These are phyloP conservation scores for Leptomonas pyrrhocoris DNA, from an alignment of 208 protist genomes.

Conservation along the genomic window DNA sequence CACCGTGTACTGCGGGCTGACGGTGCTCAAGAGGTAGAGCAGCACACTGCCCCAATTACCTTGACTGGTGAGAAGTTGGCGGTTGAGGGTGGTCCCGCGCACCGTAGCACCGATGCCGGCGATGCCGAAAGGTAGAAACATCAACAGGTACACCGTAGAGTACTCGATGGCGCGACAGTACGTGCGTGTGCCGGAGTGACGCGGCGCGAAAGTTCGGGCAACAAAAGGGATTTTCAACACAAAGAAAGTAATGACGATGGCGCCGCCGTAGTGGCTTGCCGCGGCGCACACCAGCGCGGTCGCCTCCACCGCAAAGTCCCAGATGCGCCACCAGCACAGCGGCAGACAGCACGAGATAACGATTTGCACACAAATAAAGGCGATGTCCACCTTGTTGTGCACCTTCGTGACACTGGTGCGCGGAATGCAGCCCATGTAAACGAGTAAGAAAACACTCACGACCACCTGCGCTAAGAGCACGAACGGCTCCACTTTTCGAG, in stretches of 20 bases:
- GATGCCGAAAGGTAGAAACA: conserved; percentile 57
- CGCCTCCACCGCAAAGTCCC: conserved; percentile 51
- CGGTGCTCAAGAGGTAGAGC: conserved; percentile 53
- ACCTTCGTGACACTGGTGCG: conserved; percentile 26
- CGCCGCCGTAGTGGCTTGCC: conserved; percentile 41
- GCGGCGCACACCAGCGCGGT: conserved; percentile 51
- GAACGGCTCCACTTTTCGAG: conserved; percentile 19
- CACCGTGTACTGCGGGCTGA: conserved; percentile 52
- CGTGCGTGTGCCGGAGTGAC: conserved; percentile 64
- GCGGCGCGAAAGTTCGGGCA: conserved; percentile 43
- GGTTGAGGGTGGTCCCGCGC: conserved; percentile 36
- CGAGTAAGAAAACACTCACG: conserved; percentile 54
- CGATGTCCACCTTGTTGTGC: conserved; percentile 58
- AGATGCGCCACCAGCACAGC: conserved; percentile 40
- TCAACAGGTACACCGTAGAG: conserved; percentile 49
- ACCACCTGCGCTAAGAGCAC: conserved; percentile 53
- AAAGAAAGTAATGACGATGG: conserved; percentile 57
- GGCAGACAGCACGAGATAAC: conserved; percentile 44
- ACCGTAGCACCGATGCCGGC: conserved; percentile 61
- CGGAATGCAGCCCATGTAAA: conserved; percentile 64
- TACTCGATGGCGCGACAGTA: conserved; percentile 71
- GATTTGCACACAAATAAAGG: conserved; percentile 50
- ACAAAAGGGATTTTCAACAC: conserved; percentile 67
- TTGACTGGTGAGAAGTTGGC: conserved; percentile 35
- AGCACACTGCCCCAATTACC: conserved; percentile 72